A percentile compares a stretch with the other conserved stretches of the same genome.
phyloP scores from a whole-genome alignment of 2,329 filamentous ascomycete genomes.

The Aspergillus niger region DNA sequence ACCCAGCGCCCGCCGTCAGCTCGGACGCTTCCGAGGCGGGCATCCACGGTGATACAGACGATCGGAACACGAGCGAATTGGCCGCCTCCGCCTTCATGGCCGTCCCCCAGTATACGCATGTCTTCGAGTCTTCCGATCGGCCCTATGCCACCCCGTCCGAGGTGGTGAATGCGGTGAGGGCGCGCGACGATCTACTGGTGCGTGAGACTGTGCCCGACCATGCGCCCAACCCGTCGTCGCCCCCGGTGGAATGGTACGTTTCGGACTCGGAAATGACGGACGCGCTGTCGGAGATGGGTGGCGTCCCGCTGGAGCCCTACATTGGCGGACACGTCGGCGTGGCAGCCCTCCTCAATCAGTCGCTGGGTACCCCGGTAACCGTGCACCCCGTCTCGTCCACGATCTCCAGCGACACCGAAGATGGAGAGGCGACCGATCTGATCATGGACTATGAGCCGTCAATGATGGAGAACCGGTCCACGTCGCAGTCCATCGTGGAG shows the following conservation, averaged over 20 bases:
- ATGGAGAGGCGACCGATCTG: conserved; percentile 24
- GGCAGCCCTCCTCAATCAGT: conserved; percentile 22
- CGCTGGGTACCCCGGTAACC: conserved; percentile 17
- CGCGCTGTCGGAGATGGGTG: conserved; percentile 23
- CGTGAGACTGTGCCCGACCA: background rate
- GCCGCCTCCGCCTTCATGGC: conserved; percentile 34
- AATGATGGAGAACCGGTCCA: conserved; percentile 17
- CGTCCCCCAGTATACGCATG: conserved; percentile 30
- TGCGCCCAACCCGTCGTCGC: conserved; percentile 13
- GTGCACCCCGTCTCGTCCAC: conserved; percentile 24
- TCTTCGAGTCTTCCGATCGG: conserved; percentile 18
- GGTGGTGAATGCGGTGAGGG: conserved; percentile 33
- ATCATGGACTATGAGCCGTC: conserved; percentile 29
- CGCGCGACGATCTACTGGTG: conserved; percentile 9
- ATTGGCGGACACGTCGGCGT: conserved; percentile 20
- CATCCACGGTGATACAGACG: background rate
- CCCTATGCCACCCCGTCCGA: conserved; percentile 27
- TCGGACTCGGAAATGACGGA: conserved; percentile 30
- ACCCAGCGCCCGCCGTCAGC: background rate
- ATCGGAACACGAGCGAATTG: conserved; percentile 18
- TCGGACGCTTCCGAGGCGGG: background rate
- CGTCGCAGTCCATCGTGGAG: conserved; percentile 21
- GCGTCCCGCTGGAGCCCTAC: conserved; percentile 24
- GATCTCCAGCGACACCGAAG: conserved; percentile 24
- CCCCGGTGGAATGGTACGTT: conserved; percentile 23